Base-by-base conservation (phyloP, 768 basidiomycete genomes). In the Lepiota subincarnata region DNA sequence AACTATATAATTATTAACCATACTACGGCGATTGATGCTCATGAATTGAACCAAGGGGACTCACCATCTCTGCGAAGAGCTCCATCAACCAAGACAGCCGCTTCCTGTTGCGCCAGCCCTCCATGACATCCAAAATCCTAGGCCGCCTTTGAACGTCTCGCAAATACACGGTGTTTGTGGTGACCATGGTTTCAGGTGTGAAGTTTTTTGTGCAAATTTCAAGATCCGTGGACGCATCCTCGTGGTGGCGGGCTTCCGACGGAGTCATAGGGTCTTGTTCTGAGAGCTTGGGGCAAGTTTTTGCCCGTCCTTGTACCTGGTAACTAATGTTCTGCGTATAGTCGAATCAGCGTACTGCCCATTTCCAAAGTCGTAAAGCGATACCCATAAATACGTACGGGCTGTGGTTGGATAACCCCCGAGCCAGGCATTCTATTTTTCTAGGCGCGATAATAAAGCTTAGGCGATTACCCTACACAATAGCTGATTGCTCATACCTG, bases 41-140 rank as follows among this genome's bases (percentile, higher is more conserved):
- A 31, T 50, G 31, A 7, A 31, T 31, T 11, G 31, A 8, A 31
- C 7, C 26, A 18, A n/a, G 16, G 19, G 20, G 7, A 20, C 26
- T n/a, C 16, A 50, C 48, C 48, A 50, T 50, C 48, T 50, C 48
- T 5, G 39, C 48, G 22, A 50, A 50, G 20, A 50, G 26, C 7
- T 41, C 37, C 48, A 48, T 48, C 12, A 39, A 19, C 48, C 48
- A 50, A 26, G 22, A 41, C n/a, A 50, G 11, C 11, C 12, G 48
- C 18, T 8, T 40, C 12, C 26, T 50, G 18, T 50, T 40, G 8
- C 39, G 39, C 12, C 18, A 26, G 6, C 22, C 26, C 35, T 41
- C 48, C 38, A 50, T 14, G 1, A 14, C 39, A 50, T 50, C 38
- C n/a, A 47, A 14, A 36, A 36, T 18, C 12, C 34, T 28, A 20